Base-by-base conservation (phyloP, 371 early-diverging fungal genomes). In the Mortierella sp. region DNA sequence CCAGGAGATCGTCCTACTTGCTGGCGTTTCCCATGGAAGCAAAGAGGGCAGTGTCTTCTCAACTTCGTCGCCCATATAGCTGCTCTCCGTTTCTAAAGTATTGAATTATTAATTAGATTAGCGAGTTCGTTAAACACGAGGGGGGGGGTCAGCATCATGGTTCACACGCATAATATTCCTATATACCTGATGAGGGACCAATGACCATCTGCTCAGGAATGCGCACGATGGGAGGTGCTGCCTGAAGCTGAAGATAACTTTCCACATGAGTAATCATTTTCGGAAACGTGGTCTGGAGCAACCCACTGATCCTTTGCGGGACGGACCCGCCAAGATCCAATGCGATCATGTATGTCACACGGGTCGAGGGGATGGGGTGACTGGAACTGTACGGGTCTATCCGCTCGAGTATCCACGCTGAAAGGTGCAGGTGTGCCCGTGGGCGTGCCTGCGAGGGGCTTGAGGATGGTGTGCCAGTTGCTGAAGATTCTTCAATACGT, bases 381-480 rank as follows among this genome's bases (percentile, higher is more conserved):
- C 84, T 86, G 8, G 87, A 83, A 1, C 83, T 86, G 43, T 87
- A 87, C 1, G 88, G 88, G 27, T 87, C 88, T 14, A 87, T 81
- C 0, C 83, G 64, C 41, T 86, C 88, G 15, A 87, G 56, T 11
- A 87, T 83, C 88, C 88, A 87, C 7, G 86, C 88, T 19, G 85
- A 85, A 14, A 87, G 53, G 44, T 79, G 81, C 12, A 86, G 37
- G 7, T 79, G 79, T 2, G 80, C 86, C 17, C 72, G 50, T 0
- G 83, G 85, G 26, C 83, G 84, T 2, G 61, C 52, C 26, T 73
- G 67, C 5, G 72, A 6, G 8, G 79, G 79, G 8, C 79, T 81
- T 19, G 80, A 71, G 12, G 78, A 60, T 9, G 83, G 55, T 4
- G 85, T 65, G 1, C 75, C 79, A 32, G 82, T 76, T 0, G 83